Base-by-base conservation (phyloP, 2,329 filamentous ascomycete species). In the Septoria petroselini region DNA sequence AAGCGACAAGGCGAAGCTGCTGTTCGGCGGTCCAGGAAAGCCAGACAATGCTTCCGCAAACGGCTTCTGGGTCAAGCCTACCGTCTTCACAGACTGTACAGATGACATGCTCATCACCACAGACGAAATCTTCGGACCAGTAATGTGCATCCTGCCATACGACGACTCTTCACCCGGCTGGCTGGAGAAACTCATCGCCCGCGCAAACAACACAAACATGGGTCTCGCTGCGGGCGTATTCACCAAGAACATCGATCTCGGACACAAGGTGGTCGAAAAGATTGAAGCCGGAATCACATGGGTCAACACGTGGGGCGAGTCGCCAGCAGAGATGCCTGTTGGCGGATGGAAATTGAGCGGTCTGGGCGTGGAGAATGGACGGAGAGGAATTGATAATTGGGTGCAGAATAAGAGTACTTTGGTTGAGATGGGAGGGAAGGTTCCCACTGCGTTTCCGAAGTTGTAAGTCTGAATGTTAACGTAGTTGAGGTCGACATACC, bases 291-390 rank as follows among this genome's bases (percentile, higher is more conserved):
- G 89, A 27, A 95, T 95, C 63, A 94, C 88, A 1, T 95, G 89
- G 89, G 78, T 95, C 44, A 95, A 95, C 68, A 90, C 87, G 0
- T 95, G 90, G 90, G 89, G 90, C n/a, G 89, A 95, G 73, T 85
- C 80, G 41, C 89, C 89, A 0, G 88, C 90, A 0, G 89, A 95
- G 74, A 95, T 95, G 90, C 85, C 86, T 2, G 89, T 95, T 0
- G 89, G 89, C 7, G 89, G 89, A 0, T 95, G 89, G 90, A 95
- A 95, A 75, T 79, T 86, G 77, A 94, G 88, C 65, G 90, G 90
- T 27, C 72, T 95, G 7, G 89, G 89, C 0, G 83, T 94, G 1
- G 89, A 95, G 76, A 95, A 95, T 68, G 90, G 89, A 3, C 76
- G 82, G 51, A 81, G 79, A 62, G 89, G 89, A 0, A 76, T 95